phyloP scores from a whole-genome alignment of 164 flowering plant genomes.

The Tetracentron sinense region DNA sequence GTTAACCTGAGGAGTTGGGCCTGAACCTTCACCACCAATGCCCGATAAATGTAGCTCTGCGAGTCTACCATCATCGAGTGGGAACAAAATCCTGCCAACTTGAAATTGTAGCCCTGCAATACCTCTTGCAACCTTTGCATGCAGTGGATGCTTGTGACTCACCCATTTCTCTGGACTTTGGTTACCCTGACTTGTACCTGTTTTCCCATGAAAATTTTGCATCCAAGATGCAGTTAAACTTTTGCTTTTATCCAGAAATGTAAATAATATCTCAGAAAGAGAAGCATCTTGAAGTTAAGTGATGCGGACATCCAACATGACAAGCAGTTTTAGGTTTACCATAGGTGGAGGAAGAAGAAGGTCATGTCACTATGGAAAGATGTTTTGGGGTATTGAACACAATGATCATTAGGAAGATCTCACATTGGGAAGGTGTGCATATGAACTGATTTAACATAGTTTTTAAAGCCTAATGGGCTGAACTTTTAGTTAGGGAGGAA shows the following conservation, averaged over 20 bases:
- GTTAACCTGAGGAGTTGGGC: constrained; percentile 38
- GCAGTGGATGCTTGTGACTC: constrained; percentile 58
- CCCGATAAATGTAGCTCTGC: constrained; percentile 77
- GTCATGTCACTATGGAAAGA: no score
- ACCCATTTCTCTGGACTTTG: constrained; percentile 49
- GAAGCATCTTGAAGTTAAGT: no score
- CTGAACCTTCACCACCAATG: constrained; percentile 61
- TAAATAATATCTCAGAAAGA: background rate
- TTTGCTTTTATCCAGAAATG: background rate
- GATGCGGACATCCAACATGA: no score
- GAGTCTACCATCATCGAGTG: constrained; percentile 83
- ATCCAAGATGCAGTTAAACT: background rate
- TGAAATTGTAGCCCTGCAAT: constrained; percentile 60
- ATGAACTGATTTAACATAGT: no score
- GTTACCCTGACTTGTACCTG: constrained; percentile 45
- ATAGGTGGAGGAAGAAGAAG: no score
- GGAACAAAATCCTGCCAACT: constrained; percentile 55
- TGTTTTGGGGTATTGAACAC: no score
- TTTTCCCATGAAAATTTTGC: constrained; percentile 18
- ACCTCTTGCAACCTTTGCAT: constrained; percentile 67
- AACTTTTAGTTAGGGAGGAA: no score
- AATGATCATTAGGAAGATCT: no score
- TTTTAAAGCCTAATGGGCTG: no score
- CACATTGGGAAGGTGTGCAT: no score
- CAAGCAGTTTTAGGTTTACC: no score